Evolutionary conservation across 2,329 filamentous ascomycete genomes (phyloP), one percentile per base, ranked within the genome.

Genomic region (Diaporthe amygdali): DNA sequence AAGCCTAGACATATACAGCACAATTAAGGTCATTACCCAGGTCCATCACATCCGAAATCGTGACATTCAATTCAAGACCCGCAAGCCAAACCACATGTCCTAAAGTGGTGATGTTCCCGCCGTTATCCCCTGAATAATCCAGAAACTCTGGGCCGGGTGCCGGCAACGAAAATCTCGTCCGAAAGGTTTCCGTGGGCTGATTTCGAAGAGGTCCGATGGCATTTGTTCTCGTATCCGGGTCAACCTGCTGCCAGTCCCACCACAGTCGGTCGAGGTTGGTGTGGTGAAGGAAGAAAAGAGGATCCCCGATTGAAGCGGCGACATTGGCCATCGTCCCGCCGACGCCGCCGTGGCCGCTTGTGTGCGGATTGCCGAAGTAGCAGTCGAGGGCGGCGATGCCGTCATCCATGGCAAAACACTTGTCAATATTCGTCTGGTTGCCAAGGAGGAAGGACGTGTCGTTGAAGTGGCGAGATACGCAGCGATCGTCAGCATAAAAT

Each of bases 291-390:
- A 76, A 80, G 71, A 80, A 79, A 14, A 79, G 30, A 0, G 78
- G 78, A 63, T 79, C 78, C 86, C 87, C 22, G 2, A 76, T 74
- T 2, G 82, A 81, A n/a, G 5, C 46, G n/a, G 15, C 47, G 5
- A 69, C 52, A 25, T 76, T 68, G 12, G 46, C 32, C 75, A 76
- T 76, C 73, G 72, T 52, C 12, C 71, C 71, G 5, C 76, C 75
- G 52, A 76, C 74, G 39, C 72, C 74, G 27, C 67, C 56, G 44
- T 78, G 77, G 1, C 77, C 77, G 30, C 68, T 68, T 15, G 69
- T 69, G 70, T 78, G 73, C 15, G 77, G 74, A 20, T 71, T 66
- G 30, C 34, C 44, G 69, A 73, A 70, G 47, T 76, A 72, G 63
- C 77, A 77, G 1, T 70, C 73, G 69, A 74, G 75, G 1, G 73